These are phyloP conservation scores for Metschnikowia vanudenii DNA, from an alignment of 805 yeast genomes.

Conservation along the genomic window DNA sequence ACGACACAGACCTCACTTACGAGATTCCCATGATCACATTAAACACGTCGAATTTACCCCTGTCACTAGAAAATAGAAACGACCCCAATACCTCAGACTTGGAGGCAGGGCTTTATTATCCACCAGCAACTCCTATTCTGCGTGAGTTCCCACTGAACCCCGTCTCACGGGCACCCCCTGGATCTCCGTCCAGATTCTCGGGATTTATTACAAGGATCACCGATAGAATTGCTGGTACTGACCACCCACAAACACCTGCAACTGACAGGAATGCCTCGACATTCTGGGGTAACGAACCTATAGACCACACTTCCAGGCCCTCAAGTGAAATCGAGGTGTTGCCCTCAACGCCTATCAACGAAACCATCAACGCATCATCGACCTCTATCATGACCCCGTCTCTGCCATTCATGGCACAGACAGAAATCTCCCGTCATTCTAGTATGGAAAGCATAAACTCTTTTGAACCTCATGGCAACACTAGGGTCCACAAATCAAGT, in stretches of 20 bases:
- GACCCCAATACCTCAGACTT: slow-evolving; percentile 3
- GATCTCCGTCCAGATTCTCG: slow-evolving; percentile 15
- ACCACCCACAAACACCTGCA: slow-evolving; percentile 15
- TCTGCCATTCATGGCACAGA: slow-evolving; percentile 3
- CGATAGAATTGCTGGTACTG: slow-evolving; percentile 18
- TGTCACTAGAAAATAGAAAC: not conserved
- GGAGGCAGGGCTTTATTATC: slow-evolving; percentile 10
- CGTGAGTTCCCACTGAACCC: slow-evolving; percentile 6
- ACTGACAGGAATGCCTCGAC: slow-evolving; percentile 9
- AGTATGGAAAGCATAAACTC: slow-evolving; percentile 10
- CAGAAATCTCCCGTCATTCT: not conserved
- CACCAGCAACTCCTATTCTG: slow-evolving; percentile 5
- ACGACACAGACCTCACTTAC: slow-evolving; percentile 11
- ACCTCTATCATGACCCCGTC: slow-evolving; percentile 2
- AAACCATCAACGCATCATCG: slow-evolving; percentile 1
- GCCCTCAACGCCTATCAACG: slow-evolving; percentile 1
- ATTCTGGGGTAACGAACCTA: slow-evolving; percentile 7
- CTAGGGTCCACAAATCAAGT: not conserved
- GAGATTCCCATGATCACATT: slow-evolving; percentile 20
- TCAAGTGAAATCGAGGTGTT: not conserved
- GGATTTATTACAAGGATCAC: slow-evolving; percentile 16
- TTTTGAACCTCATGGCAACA: not conserved
- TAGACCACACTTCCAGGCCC: slow-evolving; percentile 3
- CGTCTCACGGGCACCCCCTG: slow-evolving; percentile 4
- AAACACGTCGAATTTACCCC: slow-evolving; percentile 3